Evolutionary conservation across 768 basidiomycete species (phyloP), one percentile per base, ranked within the genome.

Genomic region (Suillus placidus): DNA sequence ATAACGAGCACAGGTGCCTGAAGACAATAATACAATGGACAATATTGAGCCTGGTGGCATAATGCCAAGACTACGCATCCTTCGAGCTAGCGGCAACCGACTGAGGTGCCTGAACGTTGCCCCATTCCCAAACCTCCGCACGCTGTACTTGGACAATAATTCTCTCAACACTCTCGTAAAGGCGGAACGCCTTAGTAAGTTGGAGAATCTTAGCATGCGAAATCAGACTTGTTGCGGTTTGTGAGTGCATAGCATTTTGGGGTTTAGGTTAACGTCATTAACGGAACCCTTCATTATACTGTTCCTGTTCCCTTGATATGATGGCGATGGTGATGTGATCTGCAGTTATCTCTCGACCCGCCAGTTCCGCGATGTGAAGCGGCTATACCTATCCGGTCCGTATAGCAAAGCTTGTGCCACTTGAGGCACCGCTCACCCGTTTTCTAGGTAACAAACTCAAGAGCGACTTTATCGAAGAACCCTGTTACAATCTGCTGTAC

Each of bases 141-240:
- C 93, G 74, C 85, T 99, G 16, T 98, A 97, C 76, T 87, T 92
- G 77, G 97, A 99, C 82, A 89, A 90, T 76, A 97, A 97, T 74
- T 76, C 77, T 47, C 81, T 93, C 38, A 78, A 75, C 38, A 73
- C 79, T 56, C 74, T 92, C 60, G 76, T 71, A 55, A 86, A 85
- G 75, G 79, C 86, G 72, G 83, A 85, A 67, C 82, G 85, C 18
- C 79, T 93, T 70, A 79, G 76, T 60, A 92, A 87, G 77, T 80
- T 99, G 73, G 95, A 98, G 78, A 94, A 94, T 72, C 82, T 99
- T 61, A 95, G 93, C 73, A 69, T 98, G 81, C 86, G 97, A 77
- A 94, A 95, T 78, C 97, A 99, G 79, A 83, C 84, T 73, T 89
- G 88, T 68, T 82, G 85, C 52, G 85, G 85, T 64, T 77, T 95